Evolutionary conservation across 345 rosid genomes (phyloP).

Genomic region (Rhodamnia rubescens): DNA sequence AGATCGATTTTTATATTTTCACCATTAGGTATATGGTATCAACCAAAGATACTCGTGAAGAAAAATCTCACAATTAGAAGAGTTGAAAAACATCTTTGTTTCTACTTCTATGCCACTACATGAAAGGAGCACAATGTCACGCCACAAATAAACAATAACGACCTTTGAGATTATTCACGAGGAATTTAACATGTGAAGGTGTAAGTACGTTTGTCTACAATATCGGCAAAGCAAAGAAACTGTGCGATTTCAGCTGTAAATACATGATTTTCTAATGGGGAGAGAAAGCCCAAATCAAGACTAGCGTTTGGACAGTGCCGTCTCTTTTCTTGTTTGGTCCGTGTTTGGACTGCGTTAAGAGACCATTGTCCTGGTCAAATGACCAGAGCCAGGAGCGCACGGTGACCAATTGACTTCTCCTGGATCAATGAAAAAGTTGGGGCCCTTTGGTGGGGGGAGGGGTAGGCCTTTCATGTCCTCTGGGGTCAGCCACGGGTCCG

Average conservation of each 20-base stretch:
- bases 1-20: not conserved
- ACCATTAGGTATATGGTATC: not conserved
- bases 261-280: not conserved
- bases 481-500: not conserved
- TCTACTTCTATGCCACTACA: not conserved
- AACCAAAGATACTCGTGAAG: too few relatives aligned
- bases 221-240: not conserved
- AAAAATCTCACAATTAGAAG: not conserved
- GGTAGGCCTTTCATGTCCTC: not conserved
- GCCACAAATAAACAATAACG: not conserved
- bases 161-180: not conserved
- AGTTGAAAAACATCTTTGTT: not conserved
- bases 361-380: not conserved
- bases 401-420: not conserved
- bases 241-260: not conserved
- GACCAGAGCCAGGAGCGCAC: not conserved
- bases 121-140: too few relatives aligned
- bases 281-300: not conserved
- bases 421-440: not conserved
- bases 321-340: not conserved
- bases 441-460: too few relatives aligned
- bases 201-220: not conserved
- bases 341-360: not conserved
- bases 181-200: not conserved
- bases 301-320: not conserved